Percentiles rank a stretch among this genome's conserved stretches.
These are phyloP conservation scores for Corylus heterophylla DNA, from an alignment of 306 rosid genomes.

Conservation along the genomic window DNA sequence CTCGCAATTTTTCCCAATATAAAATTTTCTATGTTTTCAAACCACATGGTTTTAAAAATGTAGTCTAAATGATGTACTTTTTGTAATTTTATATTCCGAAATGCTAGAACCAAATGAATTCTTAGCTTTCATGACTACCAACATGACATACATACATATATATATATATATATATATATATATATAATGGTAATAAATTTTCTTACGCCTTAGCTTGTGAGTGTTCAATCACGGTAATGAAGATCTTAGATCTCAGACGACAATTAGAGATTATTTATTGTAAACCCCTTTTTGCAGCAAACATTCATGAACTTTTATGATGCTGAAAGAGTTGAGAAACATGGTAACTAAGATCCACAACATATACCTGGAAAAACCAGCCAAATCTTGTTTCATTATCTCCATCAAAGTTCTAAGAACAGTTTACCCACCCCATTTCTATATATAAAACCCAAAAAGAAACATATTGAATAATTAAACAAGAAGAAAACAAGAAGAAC, in stretches of 20 bases:
- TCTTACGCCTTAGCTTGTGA: neutral
- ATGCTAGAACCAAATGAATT: too few relatives aligned
- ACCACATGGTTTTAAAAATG: too few relatives aligned
- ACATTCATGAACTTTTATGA: neutral
- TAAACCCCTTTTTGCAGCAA: neutral
- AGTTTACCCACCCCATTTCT: conserved; percentile 35
- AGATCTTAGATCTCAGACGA: neutral
- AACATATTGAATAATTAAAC: neutral
- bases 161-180: too few relatives aligned
- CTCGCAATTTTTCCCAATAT: too few relatives aligned
- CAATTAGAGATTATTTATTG: neutral
- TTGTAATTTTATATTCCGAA: too few relatives aligned
- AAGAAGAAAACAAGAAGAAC: conserved; percentile 26
- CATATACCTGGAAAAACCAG: conserved; percentile 51
- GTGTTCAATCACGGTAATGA: neutral
- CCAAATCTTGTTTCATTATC: conserved; percentile 45
- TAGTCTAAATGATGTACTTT: too few relatives aligned
- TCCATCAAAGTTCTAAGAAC: conserved; percentile 30
- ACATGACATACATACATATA: neutral
- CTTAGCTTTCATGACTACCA: too few relatives aligned
- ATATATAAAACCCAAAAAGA: conserved; percentile 14
- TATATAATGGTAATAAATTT: neutral
- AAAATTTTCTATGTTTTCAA: too few relatives aligned
- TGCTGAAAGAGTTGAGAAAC: neutral
- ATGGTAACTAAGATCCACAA: neutral